These are phyloP conservation scores for Dothistroma pini DNA, from an alignment of 2,329 filamentous ascomycete species.

Conservation along the genomic window DNA sequence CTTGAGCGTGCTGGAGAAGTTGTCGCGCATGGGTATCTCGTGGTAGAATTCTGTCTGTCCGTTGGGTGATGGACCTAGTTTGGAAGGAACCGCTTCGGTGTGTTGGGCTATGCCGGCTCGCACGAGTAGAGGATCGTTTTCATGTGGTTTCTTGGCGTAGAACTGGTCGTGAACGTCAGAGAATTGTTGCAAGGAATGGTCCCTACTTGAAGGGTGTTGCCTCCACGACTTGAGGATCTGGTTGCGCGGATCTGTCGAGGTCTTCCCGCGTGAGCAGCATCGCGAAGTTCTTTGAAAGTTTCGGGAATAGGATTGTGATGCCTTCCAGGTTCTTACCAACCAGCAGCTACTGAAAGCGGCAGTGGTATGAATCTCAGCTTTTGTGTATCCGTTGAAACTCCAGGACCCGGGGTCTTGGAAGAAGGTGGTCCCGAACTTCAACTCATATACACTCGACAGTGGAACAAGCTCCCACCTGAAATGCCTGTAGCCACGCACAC, in stretches of 20 bases:
- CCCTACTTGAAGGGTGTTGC: slow-evolving; percentile 2
- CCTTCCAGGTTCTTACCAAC: no score
- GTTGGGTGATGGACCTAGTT: slow-evolving; percentile 20
- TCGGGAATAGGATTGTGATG: no score
- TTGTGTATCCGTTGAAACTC: not conserved
- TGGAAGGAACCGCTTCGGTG: slow-evolving; percentile 10
- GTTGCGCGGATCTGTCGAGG: slow-evolving; percentile 10
- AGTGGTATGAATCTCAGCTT: not conserved
- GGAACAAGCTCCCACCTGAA: not conserved
- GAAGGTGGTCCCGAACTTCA: not conserved
- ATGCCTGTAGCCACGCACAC: not conserved
- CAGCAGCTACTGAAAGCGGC: no score
- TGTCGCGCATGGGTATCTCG: slow-evolving; percentile 36
- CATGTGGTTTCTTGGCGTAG: slow-evolving; percentile 10
- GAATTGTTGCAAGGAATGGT: not conserved
- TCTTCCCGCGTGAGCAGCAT: slow-evolving; percentile 18
- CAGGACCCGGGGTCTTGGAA: not conserved
- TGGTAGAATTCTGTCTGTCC: slow-evolving; percentile 36
- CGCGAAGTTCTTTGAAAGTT: not conserved
- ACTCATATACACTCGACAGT: not conserved
- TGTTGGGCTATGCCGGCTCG: slow-evolving; percentile 8
- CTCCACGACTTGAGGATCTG: slow-evolving; percentile 18
- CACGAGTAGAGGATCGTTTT: slow-evolving; percentile 8
- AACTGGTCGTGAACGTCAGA: slow-evolving; percentile 7
- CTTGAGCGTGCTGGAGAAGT: slow-evolving; percentile 33